Evolutionary conservation across 345 rosid genomes (phyloP).

Genomic region (Aquilaria sinensis): DNA sequence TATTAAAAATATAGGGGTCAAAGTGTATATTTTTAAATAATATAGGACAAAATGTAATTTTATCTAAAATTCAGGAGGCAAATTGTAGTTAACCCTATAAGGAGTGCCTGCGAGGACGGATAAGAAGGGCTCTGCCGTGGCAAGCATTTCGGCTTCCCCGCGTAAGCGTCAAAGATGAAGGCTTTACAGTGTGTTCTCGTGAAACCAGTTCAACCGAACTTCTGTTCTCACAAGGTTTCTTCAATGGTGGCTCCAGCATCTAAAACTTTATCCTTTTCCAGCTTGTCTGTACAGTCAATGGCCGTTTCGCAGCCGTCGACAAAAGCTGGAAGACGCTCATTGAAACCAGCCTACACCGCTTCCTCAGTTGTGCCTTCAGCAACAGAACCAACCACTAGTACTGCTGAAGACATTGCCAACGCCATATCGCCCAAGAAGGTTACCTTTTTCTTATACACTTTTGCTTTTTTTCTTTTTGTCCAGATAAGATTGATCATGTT

Average conservation of each 20-base stretch:
- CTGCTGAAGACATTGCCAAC: slow-evolving; percentile 1
- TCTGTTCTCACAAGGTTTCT: slow-evolving; percentile 4
- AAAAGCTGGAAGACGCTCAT: slow-evolving; percentile 13
- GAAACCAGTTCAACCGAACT: slow-evolving; percentile 13
- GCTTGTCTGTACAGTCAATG: slow-evolving; percentile 21
- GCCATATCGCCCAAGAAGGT: slow-evolving; percentile 53
- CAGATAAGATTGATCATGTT: not conserved
- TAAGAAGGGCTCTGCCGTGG: no score
- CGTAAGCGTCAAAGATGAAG: slow-evolving; percentile 23
- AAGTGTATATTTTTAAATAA: no score
- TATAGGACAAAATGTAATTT: no score
- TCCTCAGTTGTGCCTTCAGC: slow-evolving; percentile 18
- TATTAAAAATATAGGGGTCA: no score
- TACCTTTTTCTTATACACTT: slow-evolving; percentile 4
- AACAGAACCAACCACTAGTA: slow-evolving; percentile 6
- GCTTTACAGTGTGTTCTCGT: slow-evolving; percentile 21
- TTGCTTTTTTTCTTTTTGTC: slow-evolving; percentile 3
- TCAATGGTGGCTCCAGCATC: slow-evolving; percentile 17
- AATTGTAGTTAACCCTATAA: no score
- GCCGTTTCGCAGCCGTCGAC: slow-evolving; percentile 16
- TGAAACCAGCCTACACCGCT: slow-evolving; percentile 17
- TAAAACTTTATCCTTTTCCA: slow-evolving; percentile 16
- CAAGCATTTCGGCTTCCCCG: no score
- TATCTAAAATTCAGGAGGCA: no score
- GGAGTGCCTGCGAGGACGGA: no score